Conservation (phyloP, 129 eudicot genomes). For the Pseudognaphalium luteoalbum region DNA sequence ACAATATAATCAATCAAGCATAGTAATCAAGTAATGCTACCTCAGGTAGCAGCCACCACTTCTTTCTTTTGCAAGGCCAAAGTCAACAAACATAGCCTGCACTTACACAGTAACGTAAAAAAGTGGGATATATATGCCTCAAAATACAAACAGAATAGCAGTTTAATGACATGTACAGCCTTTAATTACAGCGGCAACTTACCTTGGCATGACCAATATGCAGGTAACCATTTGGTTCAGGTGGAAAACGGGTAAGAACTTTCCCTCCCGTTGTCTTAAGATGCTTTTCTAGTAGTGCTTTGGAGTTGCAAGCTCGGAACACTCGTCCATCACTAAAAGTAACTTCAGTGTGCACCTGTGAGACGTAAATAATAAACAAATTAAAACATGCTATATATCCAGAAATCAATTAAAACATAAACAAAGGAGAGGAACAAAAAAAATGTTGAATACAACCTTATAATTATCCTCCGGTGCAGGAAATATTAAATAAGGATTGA, state of each 20-base stretch:
- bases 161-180: conserved; percentile 7
- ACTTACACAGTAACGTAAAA: conserved; percentile 18
- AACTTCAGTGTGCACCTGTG: conserved; percentile 93
- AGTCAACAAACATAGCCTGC: conserved; percentile 99
- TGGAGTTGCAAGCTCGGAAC: conserved; percentile 85
- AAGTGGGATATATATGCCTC: conserved; percentile 2
- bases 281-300: conserved; percentile 66
- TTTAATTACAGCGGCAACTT: background rate
- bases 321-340: conserved; percentile 79
- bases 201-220: conserved; percentile 99
- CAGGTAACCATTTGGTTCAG: conserved; percentile 96
- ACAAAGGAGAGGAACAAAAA: background rate
- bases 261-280: conserved; percentile 76
- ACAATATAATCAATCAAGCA: background rate
- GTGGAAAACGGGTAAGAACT: conserved; percentile 94
- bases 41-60: conserved; percentile 87
- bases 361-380: conserved; percentile 16
- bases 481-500: conserved; percentile 78
- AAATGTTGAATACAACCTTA: conserved; percentile 50
- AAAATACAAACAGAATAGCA: conserved; percentile 1
- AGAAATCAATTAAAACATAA: background rate
- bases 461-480: conserved; percentile 82
- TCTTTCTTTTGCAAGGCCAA: conserved; percentile 96
- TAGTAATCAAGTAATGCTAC: conserved; percentile 32
- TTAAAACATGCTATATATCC: background rate